phyloP scores from a whole-genome alignment of 495 filamentous ascomycete species.

The Collariella sp. region DNA sequence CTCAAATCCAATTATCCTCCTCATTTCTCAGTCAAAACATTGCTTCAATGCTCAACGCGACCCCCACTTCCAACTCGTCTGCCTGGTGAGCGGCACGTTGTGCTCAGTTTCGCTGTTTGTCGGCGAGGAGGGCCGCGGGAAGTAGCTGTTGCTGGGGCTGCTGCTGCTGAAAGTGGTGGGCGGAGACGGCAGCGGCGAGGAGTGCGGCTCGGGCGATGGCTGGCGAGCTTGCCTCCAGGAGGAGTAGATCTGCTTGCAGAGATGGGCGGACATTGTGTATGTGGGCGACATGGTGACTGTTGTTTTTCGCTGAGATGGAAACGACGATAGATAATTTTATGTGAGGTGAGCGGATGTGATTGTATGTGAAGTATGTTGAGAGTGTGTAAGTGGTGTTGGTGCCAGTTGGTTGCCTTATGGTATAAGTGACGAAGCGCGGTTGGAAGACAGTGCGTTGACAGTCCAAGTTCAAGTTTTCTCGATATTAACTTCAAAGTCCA shows the following conservation, averaged over 20 bases:
- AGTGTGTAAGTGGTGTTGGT: no score
- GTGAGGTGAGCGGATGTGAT: no score
- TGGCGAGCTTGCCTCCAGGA: constrained; percentile 37
- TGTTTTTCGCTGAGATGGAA: constrained; percentile 1
- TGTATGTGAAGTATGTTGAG: no score
- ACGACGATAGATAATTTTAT: not conserved
- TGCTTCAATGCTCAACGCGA: constrained; percentile 6
- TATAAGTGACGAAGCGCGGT: no score
- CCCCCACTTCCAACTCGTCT: constrained; percentile 20
- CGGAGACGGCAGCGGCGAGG: constrained; percentile 23
- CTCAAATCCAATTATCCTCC: no score
- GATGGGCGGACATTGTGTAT: constrained; percentile 45
- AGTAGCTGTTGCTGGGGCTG: constrained; percentile 16
- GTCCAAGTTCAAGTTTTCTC: no score
- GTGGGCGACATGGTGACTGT: constrained; percentile 39
- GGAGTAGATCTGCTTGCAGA: constrained; percentile 44
- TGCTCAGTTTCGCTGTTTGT: constrained; percentile 20
- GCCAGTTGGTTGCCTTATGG: no score
- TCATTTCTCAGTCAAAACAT: not conserved
- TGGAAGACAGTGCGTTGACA: no score
- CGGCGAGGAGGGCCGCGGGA: constrained; percentile 31
- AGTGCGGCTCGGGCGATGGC: constrained; percentile 27
- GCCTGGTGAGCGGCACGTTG: constrained; percentile 6
- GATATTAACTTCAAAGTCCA: no score
- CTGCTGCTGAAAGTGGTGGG: no score